A percentile compares a stretch with the other conserved stretches of the same genome.
These are phyloP conservation scores for Salix udensis DNA, from an alignment of 345 rosid genomes.

Conservation along the genomic window DNA sequence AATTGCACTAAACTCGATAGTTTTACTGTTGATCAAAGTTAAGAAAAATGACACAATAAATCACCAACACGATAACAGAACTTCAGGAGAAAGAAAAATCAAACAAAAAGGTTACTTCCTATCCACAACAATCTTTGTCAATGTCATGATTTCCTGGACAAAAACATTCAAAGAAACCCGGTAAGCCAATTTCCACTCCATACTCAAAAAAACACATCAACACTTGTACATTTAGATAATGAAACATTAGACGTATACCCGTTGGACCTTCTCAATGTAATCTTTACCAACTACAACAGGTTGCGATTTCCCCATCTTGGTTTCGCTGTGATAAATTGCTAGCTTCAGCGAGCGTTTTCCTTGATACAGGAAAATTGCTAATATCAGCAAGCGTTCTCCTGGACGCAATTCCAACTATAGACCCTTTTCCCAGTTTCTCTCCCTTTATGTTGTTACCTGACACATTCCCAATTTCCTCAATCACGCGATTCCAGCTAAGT, in stretches of 20 bases:
- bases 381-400: conserved; percentile 55
- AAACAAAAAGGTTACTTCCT: conserved; percentile 43
- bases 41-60: conserved; percentile 10
- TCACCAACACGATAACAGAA: conserved; percentile 3
- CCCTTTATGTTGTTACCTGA: conserved; percentile 22
- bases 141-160: conserved; percentile 51
- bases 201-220: background rate
- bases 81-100: background rate
- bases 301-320: conserved; percentile 32
- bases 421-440: conserved; percentile 27
- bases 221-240: background rate
- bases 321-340: conserved; percentile 45
- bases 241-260: conserved; percentile 25
- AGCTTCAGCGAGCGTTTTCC: conserved; percentile 36
- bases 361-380: conserved; percentile 38
- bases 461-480: background rate
- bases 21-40: conserved; percentile 38
- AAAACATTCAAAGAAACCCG: conserved; percentile 18
- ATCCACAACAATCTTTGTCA: conserved; percentile 45
- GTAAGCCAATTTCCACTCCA: conserved; percentile 1
- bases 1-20: conserved; percentile 43
- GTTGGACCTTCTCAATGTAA: conserved; percentile 41
- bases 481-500: background rate
- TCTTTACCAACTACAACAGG: conserved; percentile 26
- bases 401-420: conserved; percentile 25